Conservation (phyloP, 345 rosid genomes). For the Schrenkiella parvula region DNA sequence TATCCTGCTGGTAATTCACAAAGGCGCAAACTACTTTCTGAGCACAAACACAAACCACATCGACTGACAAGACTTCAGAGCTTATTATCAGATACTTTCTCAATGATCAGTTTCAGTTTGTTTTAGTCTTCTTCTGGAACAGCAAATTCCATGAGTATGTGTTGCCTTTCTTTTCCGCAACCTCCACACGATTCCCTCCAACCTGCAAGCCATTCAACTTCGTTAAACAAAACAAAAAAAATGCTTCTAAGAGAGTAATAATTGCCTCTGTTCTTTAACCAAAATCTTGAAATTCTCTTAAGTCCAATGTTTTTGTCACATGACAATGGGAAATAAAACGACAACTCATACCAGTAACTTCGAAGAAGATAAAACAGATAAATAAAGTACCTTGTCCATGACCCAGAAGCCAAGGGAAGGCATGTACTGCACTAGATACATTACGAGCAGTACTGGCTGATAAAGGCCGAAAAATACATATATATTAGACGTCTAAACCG, state of each 20-base stretch:
- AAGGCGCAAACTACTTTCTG: background rate
- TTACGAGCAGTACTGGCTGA: constrained; percentile 89
- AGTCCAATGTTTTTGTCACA: background rate
- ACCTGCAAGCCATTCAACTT: constrained; percentile 38
- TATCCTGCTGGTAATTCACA: background rate
- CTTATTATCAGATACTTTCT: background rate
- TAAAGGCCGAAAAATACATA: background rate
- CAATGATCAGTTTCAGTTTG: constrained; percentile 36
- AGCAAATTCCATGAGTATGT: constrained; percentile 67
- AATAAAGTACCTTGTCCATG: constrained; percentile 80
- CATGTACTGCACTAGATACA: constrained; percentile 91
- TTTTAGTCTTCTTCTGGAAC: constrained; percentile 67
- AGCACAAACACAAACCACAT: background rate
- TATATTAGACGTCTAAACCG: background rate
- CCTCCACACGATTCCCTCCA: constrained; percentile 75
- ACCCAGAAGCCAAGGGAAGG: constrained; percentile 84
- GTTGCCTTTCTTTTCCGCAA: constrained; percentile 67
- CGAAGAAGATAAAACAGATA: background rate
- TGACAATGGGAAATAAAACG: background rate
- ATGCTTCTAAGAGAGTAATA: background rate
- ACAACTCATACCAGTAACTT: background rate
- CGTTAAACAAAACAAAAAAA: background rate
- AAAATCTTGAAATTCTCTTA: background rate
- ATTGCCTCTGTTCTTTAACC: background rate
- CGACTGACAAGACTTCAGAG: background rate